Percentiles rank a stretch among this genome's conserved stretches.
Conservation (phyloP, 345 rosid genomes). For the Moricandia moricandioides region DNA sequence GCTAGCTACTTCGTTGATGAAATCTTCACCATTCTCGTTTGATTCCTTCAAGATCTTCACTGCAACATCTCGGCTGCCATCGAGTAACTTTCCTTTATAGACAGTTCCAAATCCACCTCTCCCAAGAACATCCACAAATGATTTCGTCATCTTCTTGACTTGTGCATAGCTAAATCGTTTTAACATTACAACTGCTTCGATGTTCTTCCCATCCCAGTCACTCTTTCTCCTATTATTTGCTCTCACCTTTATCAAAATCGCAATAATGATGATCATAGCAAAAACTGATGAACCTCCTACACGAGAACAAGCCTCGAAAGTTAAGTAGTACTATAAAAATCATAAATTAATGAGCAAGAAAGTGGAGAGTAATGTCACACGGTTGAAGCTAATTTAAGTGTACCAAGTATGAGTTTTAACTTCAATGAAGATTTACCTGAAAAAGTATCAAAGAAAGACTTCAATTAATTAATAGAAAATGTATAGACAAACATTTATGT, state of each 20-base stretch:
- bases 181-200: constrained; percentile 18
- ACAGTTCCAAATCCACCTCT: constrained; percentile 38
- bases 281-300: constrained; percentile 16
- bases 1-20: constrained; percentile 36
- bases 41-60: constrained; percentile 37
- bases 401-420: constrained; percentile 27
- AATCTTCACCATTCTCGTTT: constrained; percentile 41
- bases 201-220: constrained; percentile 10
- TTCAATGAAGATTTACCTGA: constrained; percentile 10
- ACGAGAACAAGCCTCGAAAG: not conserved
- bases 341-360: not conserved
- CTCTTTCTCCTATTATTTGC: constrained; percentile 3
- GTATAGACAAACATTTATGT: not conserved
- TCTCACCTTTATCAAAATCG: constrained; percentile 2
- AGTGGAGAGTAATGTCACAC: not conserved
- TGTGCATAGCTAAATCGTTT: constrained; percentile 29
- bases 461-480: not conserved
- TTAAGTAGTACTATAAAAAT: not conserved
- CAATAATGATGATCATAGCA: constrained; percentile 3
- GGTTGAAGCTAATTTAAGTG: not conserved
- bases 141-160: constrained; percentile 42
- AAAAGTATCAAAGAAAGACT: not conserved
- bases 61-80: constrained; percentile 26
- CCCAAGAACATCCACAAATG: constrained; percentile 35
- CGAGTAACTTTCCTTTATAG: constrained; percentile 26